Evolutionary conservation across 768 basidiomycete species (phyloP).

Genomic region (Boletus insuetus): DNA sequence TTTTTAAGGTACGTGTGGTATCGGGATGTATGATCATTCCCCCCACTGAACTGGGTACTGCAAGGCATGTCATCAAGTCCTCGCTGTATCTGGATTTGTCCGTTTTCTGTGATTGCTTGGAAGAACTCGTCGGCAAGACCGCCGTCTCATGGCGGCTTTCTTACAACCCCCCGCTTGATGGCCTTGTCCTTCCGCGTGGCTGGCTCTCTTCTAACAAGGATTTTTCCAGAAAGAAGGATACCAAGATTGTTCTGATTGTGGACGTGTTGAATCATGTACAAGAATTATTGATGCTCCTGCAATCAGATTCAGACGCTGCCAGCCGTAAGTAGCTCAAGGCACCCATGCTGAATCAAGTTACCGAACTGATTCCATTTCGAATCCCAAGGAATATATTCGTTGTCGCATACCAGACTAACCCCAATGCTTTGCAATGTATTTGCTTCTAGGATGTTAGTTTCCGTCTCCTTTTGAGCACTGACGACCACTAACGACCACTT

Average conservation of each 20-base stretch:
- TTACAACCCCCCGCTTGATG: constrained; percentile 33
- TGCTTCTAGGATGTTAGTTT: constrained; percentile 47
- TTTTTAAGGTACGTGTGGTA: constrained; percentile 37
- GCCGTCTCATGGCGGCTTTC: constrained; percentile 35
- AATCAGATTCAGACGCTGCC: constrained; percentile 17
- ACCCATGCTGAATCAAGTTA: background rate
- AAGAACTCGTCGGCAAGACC: constrained; percentile 43
- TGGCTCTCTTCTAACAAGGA: constrained; percentile 40
- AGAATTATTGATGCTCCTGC: constrained; percentile 30
- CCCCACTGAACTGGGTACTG: constrained; percentile 11
- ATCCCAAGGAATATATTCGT: background rate
- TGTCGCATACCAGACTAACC: constrained; percentile 13
- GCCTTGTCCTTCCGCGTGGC: constrained; percentile 50
- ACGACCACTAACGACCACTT: background rate
- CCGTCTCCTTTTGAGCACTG: background rate
- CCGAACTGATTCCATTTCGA: background rate
- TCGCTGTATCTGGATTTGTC: constrained; percentile 42
- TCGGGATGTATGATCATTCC: constrained; percentile 13
- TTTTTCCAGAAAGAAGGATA: constrained; percentile 12
- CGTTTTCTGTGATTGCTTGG: constrained; percentile 51
- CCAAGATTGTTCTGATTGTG: constrained; percentile 42
- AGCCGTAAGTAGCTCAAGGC: constrained; percentile 21
- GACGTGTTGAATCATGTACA: constrained; percentile 19
- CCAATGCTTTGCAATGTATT: constrained; percentile 36
- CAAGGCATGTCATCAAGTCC: constrained; percentile 44